Conservation (phyloP, 495 filamentous ascomycete species). For the Penicillium argentinense region DNA sequence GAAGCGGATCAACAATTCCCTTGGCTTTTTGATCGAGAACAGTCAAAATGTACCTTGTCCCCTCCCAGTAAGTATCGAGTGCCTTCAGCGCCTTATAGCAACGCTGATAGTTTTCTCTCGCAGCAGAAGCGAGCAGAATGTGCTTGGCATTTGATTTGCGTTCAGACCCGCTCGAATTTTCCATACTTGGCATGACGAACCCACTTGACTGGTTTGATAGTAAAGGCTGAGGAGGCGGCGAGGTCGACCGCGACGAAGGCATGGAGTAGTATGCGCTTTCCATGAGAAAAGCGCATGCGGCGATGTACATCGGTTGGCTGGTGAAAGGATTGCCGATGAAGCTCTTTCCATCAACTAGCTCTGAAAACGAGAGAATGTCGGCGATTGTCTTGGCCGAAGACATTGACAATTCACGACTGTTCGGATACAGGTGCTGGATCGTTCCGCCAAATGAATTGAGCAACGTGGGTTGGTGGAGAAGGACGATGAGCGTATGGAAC, state of each 20-base stretch:
- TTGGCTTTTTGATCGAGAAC: conserved; percentile 85
- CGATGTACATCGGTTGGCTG: conserved; percentile 87
- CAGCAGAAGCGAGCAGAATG: conserved; percentile 69
- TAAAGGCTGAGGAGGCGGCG: conserved; percentile 33
- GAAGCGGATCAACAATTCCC: conserved; percentile 77
- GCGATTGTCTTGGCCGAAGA: conserved; percentile 87
- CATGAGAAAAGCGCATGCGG: conserved; percentile 81
- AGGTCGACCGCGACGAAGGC: conserved; percentile 34
- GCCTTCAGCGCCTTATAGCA: conserved; percentile 80
- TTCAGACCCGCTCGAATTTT: conserved; percentile 32
- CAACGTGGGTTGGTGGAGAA: conserved; percentile 79
- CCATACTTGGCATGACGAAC: conserved; percentile 42
- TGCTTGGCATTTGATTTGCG: conserved; percentile 62
- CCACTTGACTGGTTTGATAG: conserved; percentile 41
- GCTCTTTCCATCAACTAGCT: conserved; percentile 74
- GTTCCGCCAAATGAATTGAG: conserved; percentile 73
- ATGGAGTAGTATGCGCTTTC: conserved; percentile 61
- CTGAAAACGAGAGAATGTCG: conserved; percentile 77
- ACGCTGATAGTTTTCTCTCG: conserved; percentile 75
- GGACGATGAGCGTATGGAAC: conserved; percentile 84
- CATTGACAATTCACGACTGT: conserved; percentile 80
- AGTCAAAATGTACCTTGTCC: conserved; percentile 81
- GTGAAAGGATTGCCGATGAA: conserved; percentile 86
- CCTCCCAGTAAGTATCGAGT: conserved; percentile 77
- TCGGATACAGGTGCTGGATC: conserved; percentile 66